phyloP scores from a whole-genome alignment of 192 early-diverging fungal species.

The Podila minutissima region DNA sequence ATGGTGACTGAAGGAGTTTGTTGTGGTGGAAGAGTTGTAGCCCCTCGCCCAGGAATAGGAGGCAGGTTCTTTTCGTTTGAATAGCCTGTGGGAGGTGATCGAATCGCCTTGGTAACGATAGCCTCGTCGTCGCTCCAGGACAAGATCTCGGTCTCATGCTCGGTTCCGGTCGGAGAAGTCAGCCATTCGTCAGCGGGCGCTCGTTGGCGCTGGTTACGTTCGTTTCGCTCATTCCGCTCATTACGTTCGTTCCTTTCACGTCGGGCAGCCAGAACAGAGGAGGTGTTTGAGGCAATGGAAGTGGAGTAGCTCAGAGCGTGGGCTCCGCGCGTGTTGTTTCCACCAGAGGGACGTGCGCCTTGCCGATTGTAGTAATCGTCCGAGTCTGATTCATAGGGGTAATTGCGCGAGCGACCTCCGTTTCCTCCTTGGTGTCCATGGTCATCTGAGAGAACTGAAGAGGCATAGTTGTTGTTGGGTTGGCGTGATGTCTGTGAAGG shows the following conservation, averaged over 20 bases:
- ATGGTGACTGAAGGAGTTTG: not conserved
- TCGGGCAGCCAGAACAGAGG: constrained; percentile 32
- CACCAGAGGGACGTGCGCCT: not conserved
- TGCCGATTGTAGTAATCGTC: constrained; percentile 43
- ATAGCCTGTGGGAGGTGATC: constrained; percentile 43
- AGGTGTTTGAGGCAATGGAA: constrained; percentile 36
- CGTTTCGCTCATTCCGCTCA: constrained; percentile 3
- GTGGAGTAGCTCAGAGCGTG: constrained; percentile 31
- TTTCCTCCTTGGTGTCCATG: constrained; percentile 6
- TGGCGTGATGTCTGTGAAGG: constrained; percentile 15
- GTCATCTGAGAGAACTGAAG: constrained; percentile 31
- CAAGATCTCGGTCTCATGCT: constrained; percentile 40
- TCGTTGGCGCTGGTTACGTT: constrained; percentile 6
- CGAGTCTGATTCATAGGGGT: constrained; percentile 32
- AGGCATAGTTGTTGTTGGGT: constrained; percentile 1
- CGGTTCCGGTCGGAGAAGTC: constrained; percentile 46
- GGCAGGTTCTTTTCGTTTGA: constrained; percentile 34
- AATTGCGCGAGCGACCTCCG: constrained; percentile 8
- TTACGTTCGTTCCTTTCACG: constrained; percentile 35
- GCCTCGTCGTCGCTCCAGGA: constrained; percentile 51
- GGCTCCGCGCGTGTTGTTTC: constrained; percentile 8
- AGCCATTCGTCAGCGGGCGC: constrained; percentile 29
- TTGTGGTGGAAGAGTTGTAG: not conserved
- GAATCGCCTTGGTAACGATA: constrained; percentile 39
- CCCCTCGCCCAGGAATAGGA: constrained; percentile 14